Conservation (phyloP, 2,329 filamentous ascomycete genomes). For the Xylaria sp. region DNA sequence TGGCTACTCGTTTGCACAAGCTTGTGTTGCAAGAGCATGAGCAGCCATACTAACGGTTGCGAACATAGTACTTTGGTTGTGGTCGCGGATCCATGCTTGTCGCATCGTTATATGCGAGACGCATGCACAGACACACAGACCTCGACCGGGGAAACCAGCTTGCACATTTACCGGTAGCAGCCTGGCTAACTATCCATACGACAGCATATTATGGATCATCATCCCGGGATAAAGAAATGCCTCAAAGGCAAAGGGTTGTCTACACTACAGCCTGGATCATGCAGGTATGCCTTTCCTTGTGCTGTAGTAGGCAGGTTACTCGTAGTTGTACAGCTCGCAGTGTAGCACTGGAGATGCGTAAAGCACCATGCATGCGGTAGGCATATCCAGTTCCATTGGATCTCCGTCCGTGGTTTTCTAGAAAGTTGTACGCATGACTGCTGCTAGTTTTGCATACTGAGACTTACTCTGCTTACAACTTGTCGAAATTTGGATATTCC, state of each 20-base stretch:
- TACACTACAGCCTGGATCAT: slow-evolving; percentile 18
- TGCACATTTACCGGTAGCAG: neutral
- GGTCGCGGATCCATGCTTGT: neutral
- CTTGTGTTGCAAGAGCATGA: neutral
- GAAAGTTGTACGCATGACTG: neutral
- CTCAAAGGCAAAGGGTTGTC: slow-evolving; percentile 14
- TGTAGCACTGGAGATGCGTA: neutral
- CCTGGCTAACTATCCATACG: neutral
- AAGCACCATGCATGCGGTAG: neutral
- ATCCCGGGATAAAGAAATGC: slow-evolving; percentile 22
- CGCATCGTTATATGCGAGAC: neutral
- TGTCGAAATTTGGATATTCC: neutral
- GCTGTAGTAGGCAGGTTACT: neutral
- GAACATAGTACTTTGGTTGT: neutral
- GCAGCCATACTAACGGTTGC: neutral
- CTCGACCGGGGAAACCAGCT: neutral
- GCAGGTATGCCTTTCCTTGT: slow-evolving; percentile 6
- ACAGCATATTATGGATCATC: neutral
- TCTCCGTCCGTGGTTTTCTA: neutral
- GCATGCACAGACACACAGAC: neutral
- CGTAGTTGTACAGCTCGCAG: neutral
- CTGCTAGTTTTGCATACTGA: neutral
- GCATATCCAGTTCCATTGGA: neutral
- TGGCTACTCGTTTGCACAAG: slow-evolving; percentile 13
- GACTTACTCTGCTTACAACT: neutral